These are phyloP conservation scores for Usnea hakonensis DNA, from an alignment of 495 filamentous ascomycete species.

Conservation along the genomic window DNA sequence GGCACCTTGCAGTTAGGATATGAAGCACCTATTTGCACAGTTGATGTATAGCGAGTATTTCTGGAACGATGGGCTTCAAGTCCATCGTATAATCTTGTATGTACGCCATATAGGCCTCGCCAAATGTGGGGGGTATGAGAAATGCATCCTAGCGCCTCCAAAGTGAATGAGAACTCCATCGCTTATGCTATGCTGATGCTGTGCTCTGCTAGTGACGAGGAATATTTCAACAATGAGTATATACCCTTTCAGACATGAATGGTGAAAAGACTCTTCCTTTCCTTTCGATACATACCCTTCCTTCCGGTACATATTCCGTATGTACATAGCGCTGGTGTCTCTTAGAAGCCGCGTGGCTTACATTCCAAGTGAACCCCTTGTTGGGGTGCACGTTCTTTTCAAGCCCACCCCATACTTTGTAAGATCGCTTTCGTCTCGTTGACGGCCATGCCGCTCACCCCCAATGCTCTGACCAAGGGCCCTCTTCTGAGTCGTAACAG, in stretches of 20 bases:
- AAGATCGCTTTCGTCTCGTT: constrained; percentile 55
- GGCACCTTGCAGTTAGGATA: background rate
- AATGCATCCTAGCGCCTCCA: background rate
- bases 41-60: background rate
- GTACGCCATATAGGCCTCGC: background rate
- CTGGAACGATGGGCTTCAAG: background rate
- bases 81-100: background rate
- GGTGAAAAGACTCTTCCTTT: background rate
- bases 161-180: constrained; percentile 13
- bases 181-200: constrained; percentile 13
- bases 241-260: background rate
- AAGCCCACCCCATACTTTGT: constrained; percentile 52
- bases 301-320: background rate
- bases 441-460: constrained; percentile 52
- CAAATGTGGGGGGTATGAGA: constrained; percentile 8
- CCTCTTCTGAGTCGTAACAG: constrained; percentile 67
- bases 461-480: constrained; percentile 57
- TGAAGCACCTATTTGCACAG: background rate
- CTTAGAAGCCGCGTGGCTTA: background rate
- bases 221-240: background rate
- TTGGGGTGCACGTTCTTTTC: constrained; percentile 13
- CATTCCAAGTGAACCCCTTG: constrained; percentile 20
- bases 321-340: background rate
- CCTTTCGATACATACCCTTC: background rate
- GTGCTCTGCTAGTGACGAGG: background rate